A percentile compares a stretch with the other conserved stretches of the same genome.
These are phyloP conservation scores for Lasiosphaeris hirsuta DNA, from an alignment of 495 filamentous ascomycete species.

Conservation along the genomic window DNA sequence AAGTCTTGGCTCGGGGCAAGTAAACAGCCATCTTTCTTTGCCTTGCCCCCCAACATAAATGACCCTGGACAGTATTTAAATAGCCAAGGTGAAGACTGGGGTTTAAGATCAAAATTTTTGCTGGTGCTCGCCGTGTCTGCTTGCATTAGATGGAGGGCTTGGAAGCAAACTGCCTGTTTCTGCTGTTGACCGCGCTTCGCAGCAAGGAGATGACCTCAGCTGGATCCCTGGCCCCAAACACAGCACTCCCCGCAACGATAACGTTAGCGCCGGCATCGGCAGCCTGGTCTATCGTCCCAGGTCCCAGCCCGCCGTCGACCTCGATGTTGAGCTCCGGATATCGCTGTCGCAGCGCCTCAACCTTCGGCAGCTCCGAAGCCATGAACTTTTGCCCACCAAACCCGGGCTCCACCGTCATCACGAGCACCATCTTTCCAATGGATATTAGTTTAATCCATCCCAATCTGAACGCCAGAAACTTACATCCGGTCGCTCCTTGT, in stretches of 20 bases:
- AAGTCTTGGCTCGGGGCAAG: constrained; percentile 18
- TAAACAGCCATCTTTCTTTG: neutral
- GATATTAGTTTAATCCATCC: neutral
- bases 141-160: too few species aligned
- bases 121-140: too few species aligned
- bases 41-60: neutral
- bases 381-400: constrained; percentile 99
- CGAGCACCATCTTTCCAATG: constrained; percentile 78
- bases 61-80: too few species aligned
- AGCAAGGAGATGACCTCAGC: constrained; percentile 77
- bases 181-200: constrained; percentile 71
- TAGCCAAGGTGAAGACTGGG: too few species aligned
- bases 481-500: constrained; percentile 85
- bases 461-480: constrained; percentile 25
- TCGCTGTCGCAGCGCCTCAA: constrained; percentile 70
- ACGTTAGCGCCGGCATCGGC: constrained; percentile 97
- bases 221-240: constrained; percentile 89
- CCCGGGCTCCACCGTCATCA: constrained; percentile 97
- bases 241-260: constrained; percentile 95
- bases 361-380: constrained; percentile 91
- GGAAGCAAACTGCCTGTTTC: constrained; percentile 30
- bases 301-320: constrained; percentile 87
- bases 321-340: constrained; percentile 96
- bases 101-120: too few species aligned
- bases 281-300: constrained; percentile 87